A percentile compares a stretch with the other conserved stretches of the same genome.
These are phyloP conservation scores for Auricularia auricula-judae DNA, from an alignment of 768 basidiomycete species.

Conservation along the genomic window DNA sequence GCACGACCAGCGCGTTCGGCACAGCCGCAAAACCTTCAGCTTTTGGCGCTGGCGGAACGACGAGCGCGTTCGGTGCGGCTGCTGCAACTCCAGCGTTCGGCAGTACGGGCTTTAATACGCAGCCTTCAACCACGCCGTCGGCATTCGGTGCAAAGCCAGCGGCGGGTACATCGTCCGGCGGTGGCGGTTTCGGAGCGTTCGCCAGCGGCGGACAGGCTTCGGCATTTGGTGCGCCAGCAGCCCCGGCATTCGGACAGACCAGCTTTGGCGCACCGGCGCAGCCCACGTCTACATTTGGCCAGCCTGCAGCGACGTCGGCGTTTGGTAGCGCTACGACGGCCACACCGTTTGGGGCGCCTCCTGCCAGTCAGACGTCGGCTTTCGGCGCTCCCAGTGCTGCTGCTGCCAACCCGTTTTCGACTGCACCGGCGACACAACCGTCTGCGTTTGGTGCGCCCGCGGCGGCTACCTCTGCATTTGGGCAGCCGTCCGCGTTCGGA, in stretches of 20 bases:
- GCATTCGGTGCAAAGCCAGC: background rate
- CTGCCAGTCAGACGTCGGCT: background rate
- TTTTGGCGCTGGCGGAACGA: background rate
- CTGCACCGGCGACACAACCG: background rate
- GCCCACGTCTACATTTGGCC: slow-evolving; percentile 27
- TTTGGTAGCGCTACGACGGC: slow-evolving; percentile 19
- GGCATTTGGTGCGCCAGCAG: slow-evolving; percentile 55
- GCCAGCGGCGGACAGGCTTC: slow-evolving; percentile 24
- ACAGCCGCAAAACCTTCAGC: background rate
- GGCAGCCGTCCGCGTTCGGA: background rate
- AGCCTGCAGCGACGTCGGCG: slow-evolving; percentile 16
- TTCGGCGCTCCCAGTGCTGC: background rate
- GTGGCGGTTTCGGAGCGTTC: background rate
- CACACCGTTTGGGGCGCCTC: background rate
- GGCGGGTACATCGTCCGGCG: background rate
- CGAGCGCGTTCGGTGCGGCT: background rate
- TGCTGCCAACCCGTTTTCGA: background rate
- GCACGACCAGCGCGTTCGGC: background rate
- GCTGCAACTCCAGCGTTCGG: background rate
- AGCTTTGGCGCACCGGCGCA: background rate
- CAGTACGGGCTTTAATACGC: background rate
- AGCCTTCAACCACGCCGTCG: background rate
- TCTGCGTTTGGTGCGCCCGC: slow-evolving; percentile 1
- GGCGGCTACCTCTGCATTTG: background rate
- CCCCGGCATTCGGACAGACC: slow-evolving; percentile 33